Conservation (phyloP, 2,329 filamentous ascomycete species). For the Penicillium sp. region DNA sequence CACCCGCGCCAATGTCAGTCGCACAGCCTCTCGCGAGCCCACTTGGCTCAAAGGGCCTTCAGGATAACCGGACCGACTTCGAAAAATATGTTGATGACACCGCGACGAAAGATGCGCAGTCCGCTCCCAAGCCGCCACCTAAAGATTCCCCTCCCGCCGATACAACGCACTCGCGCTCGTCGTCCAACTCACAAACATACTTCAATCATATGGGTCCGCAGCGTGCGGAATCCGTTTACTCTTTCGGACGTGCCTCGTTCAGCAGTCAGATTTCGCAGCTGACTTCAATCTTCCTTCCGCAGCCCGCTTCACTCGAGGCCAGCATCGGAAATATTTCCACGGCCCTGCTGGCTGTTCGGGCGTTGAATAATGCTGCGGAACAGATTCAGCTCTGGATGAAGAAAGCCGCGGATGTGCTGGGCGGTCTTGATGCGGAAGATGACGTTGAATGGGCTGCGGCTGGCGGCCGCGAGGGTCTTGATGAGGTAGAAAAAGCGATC, state of each 20-base stretch:
- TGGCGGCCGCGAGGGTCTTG: slow-evolving; percentile 60
- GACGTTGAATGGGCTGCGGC: slow-evolving; percentile 96
- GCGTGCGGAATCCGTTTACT: slow-evolving; percentile 84
- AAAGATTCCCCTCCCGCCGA: slow-evolving; percentile 33
- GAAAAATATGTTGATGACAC: slow-evolving; percentile 43
- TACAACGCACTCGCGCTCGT: slow-evolving; percentile 22
- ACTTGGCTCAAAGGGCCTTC: slow-evolving; percentile 12
- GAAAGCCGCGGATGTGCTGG: slow-evolving; percentile 85
- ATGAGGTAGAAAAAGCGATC: slow-evolving; percentile 65
- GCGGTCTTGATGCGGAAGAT: slow-evolving; percentile 86
- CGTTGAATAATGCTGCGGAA: slow-evolving; percentile 79
- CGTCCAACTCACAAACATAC: slow-evolving; percentile 40
- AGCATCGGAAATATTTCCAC: slow-evolving; percentile 82
- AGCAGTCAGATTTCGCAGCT: slow-evolving; percentile 89
- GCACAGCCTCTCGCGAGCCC: slow-evolving; percentile 21
- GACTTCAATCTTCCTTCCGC: slow-evolving; percentile 82
- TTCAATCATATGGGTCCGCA: slow-evolving; percentile 48
- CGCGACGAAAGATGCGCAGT: slow-evolving; percentile 30
- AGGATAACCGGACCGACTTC: slow-evolving; percentile 37
- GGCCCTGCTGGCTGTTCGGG: slow-evolving; percentile 75
- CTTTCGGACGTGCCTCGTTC: slow-evolving; percentile 86
- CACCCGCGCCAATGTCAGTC: slow-evolving; percentile 30
- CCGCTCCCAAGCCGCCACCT: slow-evolving; percentile 34
- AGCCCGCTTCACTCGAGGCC: slow-evolving; percentile 75
- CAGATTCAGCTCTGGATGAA: slow-evolving; percentile 93